Base-by-base conservation (phyloP, 2,329 filamentous ascomycete species). In the Fusarium sp. region DNA sequence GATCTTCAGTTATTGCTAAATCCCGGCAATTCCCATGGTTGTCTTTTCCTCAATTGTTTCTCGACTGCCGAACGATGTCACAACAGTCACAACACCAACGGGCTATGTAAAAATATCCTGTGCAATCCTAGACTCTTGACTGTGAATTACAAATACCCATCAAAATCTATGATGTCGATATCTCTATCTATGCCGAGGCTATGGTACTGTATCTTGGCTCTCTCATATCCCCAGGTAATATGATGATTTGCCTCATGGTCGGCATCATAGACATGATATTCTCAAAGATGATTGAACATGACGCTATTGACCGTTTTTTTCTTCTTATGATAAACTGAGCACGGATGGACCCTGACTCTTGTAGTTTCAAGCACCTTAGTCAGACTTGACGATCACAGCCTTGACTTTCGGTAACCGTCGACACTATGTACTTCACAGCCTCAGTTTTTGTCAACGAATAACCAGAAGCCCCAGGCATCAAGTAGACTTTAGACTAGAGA, bases 301-400 rank as follows among this genome's bases (percentile, higher is more conserved):
- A 53, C 53, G 31, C 18, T 45, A n/a, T 65, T 34, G 65, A 55
- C 54, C 21, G 44, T 21, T 42, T 31, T 25, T 65, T 19, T 42
- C 41, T 8, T 53, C n/a, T 65, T 45, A 19, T 54, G 46, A 13
- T 14, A 26, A 16, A 57, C 14, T n/a, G 26, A 21, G 43, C 31
- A 59, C 37, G 39, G 55, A 51, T 55, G 56, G 63, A 62, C 63
- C 62, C 63, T 56, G 44, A 67, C 55, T 66, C 62, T 61, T 58
- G 44, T 25, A 62, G 58, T 60, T 64, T 62, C 43, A 50, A 65
- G 18, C n/a, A 23, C 26, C 48, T 39, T 67, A 57, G 56, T 67
- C 56, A 62, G 61, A 37, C 43, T 69, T 19, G 65, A 53, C 48
- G 39, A 58, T 62, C 56, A 31, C 31, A 62, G 51, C 52, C 31